A percentile compares a stretch with the other conserved stretches of the same genome.
These are phyloP conservation scores for Grammothele lineata DNA, from an alignment of 768 basidiomycete genomes.

Conservation along the genomic window DNA sequence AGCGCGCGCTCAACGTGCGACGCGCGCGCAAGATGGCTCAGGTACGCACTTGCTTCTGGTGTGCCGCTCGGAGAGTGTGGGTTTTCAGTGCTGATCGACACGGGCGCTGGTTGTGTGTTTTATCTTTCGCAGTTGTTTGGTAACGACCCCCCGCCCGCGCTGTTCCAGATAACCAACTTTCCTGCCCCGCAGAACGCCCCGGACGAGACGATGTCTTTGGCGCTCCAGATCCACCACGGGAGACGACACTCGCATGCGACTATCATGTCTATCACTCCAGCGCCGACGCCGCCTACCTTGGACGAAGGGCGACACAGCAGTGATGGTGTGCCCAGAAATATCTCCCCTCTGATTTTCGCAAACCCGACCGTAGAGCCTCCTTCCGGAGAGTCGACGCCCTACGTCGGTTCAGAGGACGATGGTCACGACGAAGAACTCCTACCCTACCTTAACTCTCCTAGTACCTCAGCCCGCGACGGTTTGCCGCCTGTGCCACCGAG, in stretches of 20 bases:
- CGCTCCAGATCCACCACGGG: conserved; percentile 5
- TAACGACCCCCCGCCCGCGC: conserved; percentile 40
- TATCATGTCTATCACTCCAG: conserved; percentile 21
- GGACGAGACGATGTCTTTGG: conserved; percentile 15
- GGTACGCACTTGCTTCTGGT: conserved; percentile 27
- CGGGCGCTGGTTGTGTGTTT: no score
- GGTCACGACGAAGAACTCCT: not conserved
- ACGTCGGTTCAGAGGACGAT: not conserved
- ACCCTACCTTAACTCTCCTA: not conserved
- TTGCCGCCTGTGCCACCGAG: conserved; percentile 1
- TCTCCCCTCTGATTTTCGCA: conserved; percentile 13
- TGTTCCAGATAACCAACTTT: conserved; percentile 33
- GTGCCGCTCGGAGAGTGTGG: no score
- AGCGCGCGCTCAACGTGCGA: conserved; percentile 38
- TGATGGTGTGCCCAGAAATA: conserved; percentile 5
- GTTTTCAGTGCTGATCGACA: conserved; percentile 3
- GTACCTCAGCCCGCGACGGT: not conserved
- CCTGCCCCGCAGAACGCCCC: conserved; percentile 18
- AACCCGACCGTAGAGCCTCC: not conserved
- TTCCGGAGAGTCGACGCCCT: not conserved
- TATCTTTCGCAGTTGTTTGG: conserved; percentile 47
- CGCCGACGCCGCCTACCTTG: conserved; percentile 7
- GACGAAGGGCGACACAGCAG: conserved; percentile 2
- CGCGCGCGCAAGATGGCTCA: conserved; percentile 49
- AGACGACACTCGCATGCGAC: conserved; percentile 22